phyloP scores from a whole-genome alignment of 352 stramenopile genomes.

The Elongisporangium prolatum region DNA sequence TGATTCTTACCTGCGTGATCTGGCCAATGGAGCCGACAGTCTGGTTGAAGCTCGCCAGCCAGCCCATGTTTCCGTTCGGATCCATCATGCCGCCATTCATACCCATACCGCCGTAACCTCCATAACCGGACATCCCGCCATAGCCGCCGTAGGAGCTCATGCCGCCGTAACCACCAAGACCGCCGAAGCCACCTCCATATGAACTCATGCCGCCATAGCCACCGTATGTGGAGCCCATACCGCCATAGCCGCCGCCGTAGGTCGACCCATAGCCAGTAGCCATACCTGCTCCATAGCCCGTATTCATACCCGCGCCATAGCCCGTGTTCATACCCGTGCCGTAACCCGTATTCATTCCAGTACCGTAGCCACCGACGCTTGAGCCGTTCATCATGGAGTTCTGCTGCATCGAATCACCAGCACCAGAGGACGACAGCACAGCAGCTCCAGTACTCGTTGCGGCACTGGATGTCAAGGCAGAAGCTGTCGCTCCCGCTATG shows the following conservation, averaged over 20 bases:
- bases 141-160: slow-evolving; percentile 26
- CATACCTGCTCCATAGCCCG: slow-evolving; percentile 18
- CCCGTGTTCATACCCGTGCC: slow-evolving; percentile 14
- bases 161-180: slow-evolving; percentile 21
- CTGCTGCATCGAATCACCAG: slow-evolving; percentile 8
- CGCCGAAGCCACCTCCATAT: slow-evolving; percentile 16
- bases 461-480: slow-evolving; percentile 1
- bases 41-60: slow-evolving; percentile 64
- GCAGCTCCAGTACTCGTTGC: slow-evolving; percentile 4
- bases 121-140: slow-evolving; percentile 30
- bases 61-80: slow-evolving; percentile 44
- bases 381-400: slow-evolving; percentile 5
- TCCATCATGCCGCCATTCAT: slow-evolving; percentile 47
- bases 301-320: slow-evolving; percentile 14
- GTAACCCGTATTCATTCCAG: slow-evolving; percentile 9
- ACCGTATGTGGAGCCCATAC: slow-evolving; percentile 20
- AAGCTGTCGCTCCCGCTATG: background rate
- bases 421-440: slow-evolving; percentile 4
- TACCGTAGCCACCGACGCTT: slow-evolving; percentile 12
- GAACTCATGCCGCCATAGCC: slow-evolving; percentile 25
- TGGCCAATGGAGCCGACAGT: slow-evolving; percentile 67
- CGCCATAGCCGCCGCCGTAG: slow-evolving; percentile 22
- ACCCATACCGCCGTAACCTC: slow-evolving; percentile 28
- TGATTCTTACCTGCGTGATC: slow-evolving; percentile 51
- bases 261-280: slow-evolving; percentile 15